Conservation (phyloP, 2,329 filamentous ascomycete species). For the Curvularia spicifera region DNA sequence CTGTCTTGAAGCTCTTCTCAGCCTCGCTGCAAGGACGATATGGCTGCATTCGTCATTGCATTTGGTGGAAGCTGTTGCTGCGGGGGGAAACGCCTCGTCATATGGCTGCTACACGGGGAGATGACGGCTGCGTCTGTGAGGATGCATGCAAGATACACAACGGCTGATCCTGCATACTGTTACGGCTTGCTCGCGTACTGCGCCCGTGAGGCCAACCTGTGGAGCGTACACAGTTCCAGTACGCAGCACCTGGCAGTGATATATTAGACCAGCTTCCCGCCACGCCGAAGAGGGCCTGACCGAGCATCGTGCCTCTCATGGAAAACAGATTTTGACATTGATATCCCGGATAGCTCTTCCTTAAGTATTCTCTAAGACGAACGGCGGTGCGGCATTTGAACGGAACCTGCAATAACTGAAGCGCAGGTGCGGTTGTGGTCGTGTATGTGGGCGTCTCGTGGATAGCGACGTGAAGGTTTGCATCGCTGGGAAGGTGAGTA, state of each 20-base stretch:
- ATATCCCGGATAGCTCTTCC: slow-evolving; percentile 45
- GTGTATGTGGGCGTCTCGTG: slow-evolving; percentile 23
- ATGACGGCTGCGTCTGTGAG: slow-evolving; percentile 34
- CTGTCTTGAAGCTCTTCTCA: slow-evolving; percentile 24
- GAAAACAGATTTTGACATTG: slow-evolving; percentile 36
- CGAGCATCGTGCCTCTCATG: slow-evolving; percentile 35
- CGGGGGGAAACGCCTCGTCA: slow-evolving; percentile 35
- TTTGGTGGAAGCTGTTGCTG: slow-evolving; percentile 28
- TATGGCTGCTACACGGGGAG: slow-evolving; percentile 37
- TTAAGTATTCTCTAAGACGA: slow-evolving; percentile 35
- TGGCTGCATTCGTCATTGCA: slow-evolving; percentile 30
- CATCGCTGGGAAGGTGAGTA: slow-evolving; percentile 34
- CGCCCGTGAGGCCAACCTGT: slow-evolving; percentile 30
- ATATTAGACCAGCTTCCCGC: slow-evolving; percentile 42
- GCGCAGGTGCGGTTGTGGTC: slow-evolving; percentile 6
- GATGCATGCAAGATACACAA: slow-evolving; percentile 40
- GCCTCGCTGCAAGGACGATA: slow-evolving; percentile 47
- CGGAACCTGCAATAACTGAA: slow-evolving; percentile 3
- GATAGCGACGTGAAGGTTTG: slow-evolving; percentile 13
- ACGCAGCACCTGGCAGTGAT: slow-evolving; percentile 26
- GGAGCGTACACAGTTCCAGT: slow-evolving; percentile 30
- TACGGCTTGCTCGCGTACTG: slow-evolving; percentile 35
- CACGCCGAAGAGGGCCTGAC: slow-evolving; percentile 31
- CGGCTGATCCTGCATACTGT: slow-evolving; percentile 40
- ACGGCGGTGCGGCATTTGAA: slow-evolving; percentile 3